Evolutionary conservation across 345 rosid species (phyloP).

Genomic region (Tarenaya hassleriana): DNA sequence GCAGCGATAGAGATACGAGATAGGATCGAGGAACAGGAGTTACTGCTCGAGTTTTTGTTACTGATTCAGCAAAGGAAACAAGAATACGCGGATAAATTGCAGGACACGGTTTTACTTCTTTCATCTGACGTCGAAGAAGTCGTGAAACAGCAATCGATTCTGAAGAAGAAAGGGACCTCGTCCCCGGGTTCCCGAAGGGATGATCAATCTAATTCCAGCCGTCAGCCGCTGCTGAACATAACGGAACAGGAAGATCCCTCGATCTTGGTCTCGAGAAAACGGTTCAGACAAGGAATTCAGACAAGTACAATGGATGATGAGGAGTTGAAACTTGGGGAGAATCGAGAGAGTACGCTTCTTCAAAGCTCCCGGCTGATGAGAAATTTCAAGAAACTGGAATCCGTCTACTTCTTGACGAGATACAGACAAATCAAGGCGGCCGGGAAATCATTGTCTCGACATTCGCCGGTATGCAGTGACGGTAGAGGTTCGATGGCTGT

Average conservation of each 20-base stretch:
- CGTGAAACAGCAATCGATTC: conserved; percentile 42
- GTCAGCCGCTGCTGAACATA: conserved; percentile 33
- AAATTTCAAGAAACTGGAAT: conserved; percentile 85
- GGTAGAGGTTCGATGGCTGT: conserved; percentile 63
- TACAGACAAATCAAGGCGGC: conserved; percentile 47
- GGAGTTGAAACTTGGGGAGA: conserved; percentile 34
- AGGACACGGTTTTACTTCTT: conserved; percentile 58
- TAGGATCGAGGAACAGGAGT: conserved; percentile 76
- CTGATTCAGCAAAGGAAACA: conserved; percentile 64
- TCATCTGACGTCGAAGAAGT: conserved; percentile 85
- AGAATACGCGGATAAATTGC: conserved; percentile 66
- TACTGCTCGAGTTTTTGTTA: conserved; percentile 75
- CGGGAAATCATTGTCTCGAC: conserved; percentile 43
- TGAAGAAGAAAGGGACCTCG: conserved; percentile 47
- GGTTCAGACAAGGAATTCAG: conserved; percentile 45
- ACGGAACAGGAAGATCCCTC: conserved; percentile 43
- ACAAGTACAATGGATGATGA: conserved; percentile 34
- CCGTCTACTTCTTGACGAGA: conserved; percentile 80
- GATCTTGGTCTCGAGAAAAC: conserved; percentile 59
- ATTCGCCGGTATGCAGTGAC: conserved; percentile 52
- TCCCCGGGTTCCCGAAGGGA: conserved; percentile 37
- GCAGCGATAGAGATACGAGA: conserved; percentile 73
- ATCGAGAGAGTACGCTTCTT: conserved; percentile 47
- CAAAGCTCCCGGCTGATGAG: conserved; percentile 72
- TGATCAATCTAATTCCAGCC: conserved; percentile 38